Evolutionary conservation across 768 basidiomycete species (phyloP), one percentile per base, ranked within the genome.

Genomic region (Boletales sp.): DNA sequence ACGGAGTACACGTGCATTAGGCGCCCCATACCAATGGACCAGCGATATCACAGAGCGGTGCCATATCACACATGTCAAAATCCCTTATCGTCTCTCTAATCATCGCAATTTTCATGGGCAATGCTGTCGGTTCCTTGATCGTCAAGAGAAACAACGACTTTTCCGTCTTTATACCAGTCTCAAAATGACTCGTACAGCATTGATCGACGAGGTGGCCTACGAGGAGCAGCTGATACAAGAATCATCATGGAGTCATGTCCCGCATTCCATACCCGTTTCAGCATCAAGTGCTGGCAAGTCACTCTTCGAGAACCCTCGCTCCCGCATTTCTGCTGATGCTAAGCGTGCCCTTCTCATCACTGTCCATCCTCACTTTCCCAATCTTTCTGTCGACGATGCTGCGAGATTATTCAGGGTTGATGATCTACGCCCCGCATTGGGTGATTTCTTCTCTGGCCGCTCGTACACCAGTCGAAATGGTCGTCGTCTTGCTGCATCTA

Each of bases 1-100:
- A 3, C 17, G 45, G 1, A 70, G 60, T 45, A 69, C 69, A 15
- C 40, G 43, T 4, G 34, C 29, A 1, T 65, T 63, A 43, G 74
- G 73, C 0, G 60, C 56, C 6, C 45, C 67, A 4, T 47, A 50
- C 19, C 50, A 57, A 4, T 57, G 50, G 46, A 57, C 19, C 4
- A 57, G 54, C 12, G 29, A 57, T 8, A 47, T 57, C 11, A 57
- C 56, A 1, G 34, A 57, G 14, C n/a, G 14, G 1, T 56, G 50
- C 27, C 55, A 57, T 10, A 52, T 56, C 2, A 57, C 39, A 0
- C 47, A 46, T 17, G 40, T 35, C 2, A 57, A 57, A 30, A 38
- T 0, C 0, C 50, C 50, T 8, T 56, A 57, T 17, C 11, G 2
- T 5, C 9, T 21, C 2, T 49, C 47, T 0, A 56, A 52, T n/a